Conservation (phyloP, 1,284 basidiomycete genomes). For the Cerioporus squamosus region DNA sequence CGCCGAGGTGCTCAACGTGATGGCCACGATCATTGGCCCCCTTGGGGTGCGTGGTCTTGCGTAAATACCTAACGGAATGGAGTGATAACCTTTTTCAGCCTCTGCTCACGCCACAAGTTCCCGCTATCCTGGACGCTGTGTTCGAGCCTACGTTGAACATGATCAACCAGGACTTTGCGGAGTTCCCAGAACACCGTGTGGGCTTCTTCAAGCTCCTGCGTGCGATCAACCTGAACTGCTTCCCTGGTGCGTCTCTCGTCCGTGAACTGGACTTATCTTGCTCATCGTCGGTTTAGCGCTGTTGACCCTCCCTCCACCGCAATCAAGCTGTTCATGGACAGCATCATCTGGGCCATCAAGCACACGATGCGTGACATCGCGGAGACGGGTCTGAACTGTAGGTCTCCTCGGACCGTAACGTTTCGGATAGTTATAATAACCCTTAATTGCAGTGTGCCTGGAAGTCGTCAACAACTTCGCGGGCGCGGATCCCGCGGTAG, state of each 20-base stretch:
- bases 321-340: constrained; percentile 99
- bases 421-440: not conserved
- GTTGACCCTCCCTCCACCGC: constrained; percentile 83
- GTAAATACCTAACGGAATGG: no score
- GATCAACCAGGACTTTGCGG: constrained; percentile 99
- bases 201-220: constrained; percentile 98
- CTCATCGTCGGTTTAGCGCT: constrained; percentile 59
- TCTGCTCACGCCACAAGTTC: constrained; percentile 93
- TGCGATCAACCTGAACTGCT: constrained; percentile 94
- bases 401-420: constrained; percentile 33
- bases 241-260: constrained; percentile 77
- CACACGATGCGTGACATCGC: constrained; percentile 99
- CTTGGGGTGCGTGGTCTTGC: constrained; percentile 69
- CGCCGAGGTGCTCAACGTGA: constrained; percentile 97
- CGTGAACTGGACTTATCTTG: not conserved
- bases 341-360: constrained; percentile 99
- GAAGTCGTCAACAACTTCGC: constrained; percentile 98
- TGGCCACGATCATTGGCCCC: constrained; percentile 93
- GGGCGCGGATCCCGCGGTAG: constrained; percentile 74
- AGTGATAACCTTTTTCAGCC: constrained; percentile 45
- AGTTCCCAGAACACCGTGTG: constrained; percentile 97
- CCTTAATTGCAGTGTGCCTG: constrained; percentile 70
- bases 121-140: constrained; percentile 94
- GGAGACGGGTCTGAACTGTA: constrained; percentile 90
- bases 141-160: constrained; percentile 98